Evolutionary conservation across 164 flowering plant genomes (phyloP), one percentile per base, ranked within the genome.

Genomic region (Liquidambar formosana): DNA sequence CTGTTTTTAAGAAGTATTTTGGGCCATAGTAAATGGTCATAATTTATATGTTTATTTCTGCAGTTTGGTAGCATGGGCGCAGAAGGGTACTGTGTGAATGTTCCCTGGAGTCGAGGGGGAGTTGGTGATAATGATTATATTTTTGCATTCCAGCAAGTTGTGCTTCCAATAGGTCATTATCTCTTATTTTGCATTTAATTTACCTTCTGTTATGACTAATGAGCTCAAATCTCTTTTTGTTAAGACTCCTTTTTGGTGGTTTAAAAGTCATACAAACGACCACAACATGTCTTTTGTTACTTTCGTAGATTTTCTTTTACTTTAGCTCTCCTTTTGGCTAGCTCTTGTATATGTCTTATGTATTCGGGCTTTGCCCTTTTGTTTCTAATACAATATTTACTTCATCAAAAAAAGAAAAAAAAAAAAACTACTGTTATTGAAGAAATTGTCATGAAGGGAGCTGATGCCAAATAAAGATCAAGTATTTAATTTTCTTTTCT

Each of bases 71-170:
- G 65, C 8, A 73, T 67, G 75, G 99, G 95, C 51, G 99, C 95
- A 19, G 95, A 92, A 85, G 99, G 99, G 16, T 91, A 84, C 59
- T 95, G 89, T 75, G 96, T 95, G 48, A 95, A 95, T 85, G 61
- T 95, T 75, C 99, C 97, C 21, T 95, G 99, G 99, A 91, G 90
- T 65, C 78, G 89, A 66, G 90, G 89, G 6, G 97, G 97, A 71
- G 91, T 95, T 78, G 97, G 97, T n/a, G 97, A 95, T 73, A 83
- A 84, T 73, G 99, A 95, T 77, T 95, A 95, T 69, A 65, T 92
- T 65, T 95, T 87, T 82, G 97, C 99, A 44, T 95, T 92, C 77
- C 85, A 88, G 81, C 82, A 95, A 33, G 70, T 91, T 79, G 92
- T 94, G 77, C 88, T 94, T 65, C 97, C 99, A 51, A 92, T 94